A percentile compares a stretch with the other conserved stretches of the same genome.
phyloP scores from a whole-genome alignment of 2,329 filamentous ascomycete species.

The Colletotrichum simmondsii region DNA sequence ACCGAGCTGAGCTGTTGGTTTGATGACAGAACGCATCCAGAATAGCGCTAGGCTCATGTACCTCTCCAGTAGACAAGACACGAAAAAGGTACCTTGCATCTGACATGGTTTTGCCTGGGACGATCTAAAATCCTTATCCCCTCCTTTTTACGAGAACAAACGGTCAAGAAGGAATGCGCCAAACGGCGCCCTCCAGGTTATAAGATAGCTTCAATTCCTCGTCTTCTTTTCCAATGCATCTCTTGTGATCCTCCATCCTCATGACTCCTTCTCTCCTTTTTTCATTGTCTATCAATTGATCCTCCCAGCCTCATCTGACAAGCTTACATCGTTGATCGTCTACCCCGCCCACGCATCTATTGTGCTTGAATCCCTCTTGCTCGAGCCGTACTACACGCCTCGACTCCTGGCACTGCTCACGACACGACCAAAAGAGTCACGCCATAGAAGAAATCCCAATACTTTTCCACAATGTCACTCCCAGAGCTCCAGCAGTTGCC shows the following conservation, averaged over 20 bases:
- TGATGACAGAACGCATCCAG: neutral
- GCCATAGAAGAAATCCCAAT: neutral
- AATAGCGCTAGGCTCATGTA: neutral
- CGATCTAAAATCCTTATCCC: neutral
- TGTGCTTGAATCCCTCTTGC: neutral
- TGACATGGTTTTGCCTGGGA: neutral
- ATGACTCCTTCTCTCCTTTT: neutral
- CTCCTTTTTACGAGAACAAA: conserved; percentile 2
- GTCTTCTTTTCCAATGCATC: neutral
- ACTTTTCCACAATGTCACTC: conserved; percentile 46
- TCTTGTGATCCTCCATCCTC: too few species aligned
- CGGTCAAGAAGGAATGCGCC: neutral
- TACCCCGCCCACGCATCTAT: neutral
- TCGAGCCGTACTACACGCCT: neutral
- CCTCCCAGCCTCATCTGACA: neutral
- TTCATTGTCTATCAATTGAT: neutral
- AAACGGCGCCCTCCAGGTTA: neutral
- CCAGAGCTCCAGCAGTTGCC: conserved; percentile 57
- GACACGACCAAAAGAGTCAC: neutral
- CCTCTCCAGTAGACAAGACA: neutral
- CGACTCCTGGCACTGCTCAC: neutral
- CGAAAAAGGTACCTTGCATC: neutral
- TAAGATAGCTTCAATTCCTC: conserved; percentile 23
- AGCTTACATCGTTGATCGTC: neutral
- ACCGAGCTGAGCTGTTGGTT: neutral